A percentile compares a stretch with the other conserved stretches of the same genome.
Conservation (phyloP, 345 rosid genomes). For the Nasturtium officinale region DNA sequence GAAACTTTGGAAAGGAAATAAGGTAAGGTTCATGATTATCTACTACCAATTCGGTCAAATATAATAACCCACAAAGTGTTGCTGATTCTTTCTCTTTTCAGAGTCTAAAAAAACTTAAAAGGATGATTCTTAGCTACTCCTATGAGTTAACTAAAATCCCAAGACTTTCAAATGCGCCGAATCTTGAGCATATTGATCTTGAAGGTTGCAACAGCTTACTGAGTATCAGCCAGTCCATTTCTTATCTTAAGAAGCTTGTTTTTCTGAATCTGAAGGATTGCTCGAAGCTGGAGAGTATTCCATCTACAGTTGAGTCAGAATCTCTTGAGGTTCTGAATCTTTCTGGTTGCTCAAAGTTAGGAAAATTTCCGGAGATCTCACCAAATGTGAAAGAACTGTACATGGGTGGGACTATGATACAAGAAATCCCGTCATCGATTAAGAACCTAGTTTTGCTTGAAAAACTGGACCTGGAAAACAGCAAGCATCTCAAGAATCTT, state of each 20-base stretch:
- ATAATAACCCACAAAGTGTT: no score
- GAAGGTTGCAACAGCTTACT: slow-evolving; percentile 35
- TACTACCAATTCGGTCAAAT: no score
- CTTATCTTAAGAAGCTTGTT: slow-evolving; percentile 24
- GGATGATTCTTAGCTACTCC: slow-evolving; percentile 33
- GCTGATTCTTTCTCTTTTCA: slow-evolving; percentile 5
- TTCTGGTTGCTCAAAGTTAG: slow-evolving; percentile 31
- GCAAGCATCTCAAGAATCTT: slow-evolving; percentile 8
- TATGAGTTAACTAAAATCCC: slow-evolving; percentile 22
- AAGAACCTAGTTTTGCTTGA: slow-evolving; percentile 31
- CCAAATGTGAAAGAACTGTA: slow-evolving; percentile 32
- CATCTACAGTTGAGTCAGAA: slow-evolving; percentile 16
- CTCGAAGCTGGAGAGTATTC: slow-evolving; percentile 29
- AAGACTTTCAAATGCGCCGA: slow-evolving; percentile 32
- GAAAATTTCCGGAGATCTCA: slow-evolving; percentile 32
- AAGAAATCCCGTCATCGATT: slow-evolving; percentile 34
- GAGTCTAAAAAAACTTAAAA: slow-evolving; percentile 28
- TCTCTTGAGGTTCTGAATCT: slow-evolving; percentile 38
- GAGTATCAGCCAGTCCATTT: slow-evolving; percentile 30
- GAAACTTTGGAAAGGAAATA: slow-evolving; percentile 41
- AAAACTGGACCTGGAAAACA: slow-evolving; percentile 37
- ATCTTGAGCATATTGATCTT: slow-evolving; percentile 40
- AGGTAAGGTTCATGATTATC: slow-evolving; percentile 1
- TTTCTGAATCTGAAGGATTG: slow-evolving; percentile 37
- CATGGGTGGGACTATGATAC: slow-evolving; percentile 36